Conservation (phyloP, 1,284 basidiomycete species). For the Pascua sp. region DNA sequence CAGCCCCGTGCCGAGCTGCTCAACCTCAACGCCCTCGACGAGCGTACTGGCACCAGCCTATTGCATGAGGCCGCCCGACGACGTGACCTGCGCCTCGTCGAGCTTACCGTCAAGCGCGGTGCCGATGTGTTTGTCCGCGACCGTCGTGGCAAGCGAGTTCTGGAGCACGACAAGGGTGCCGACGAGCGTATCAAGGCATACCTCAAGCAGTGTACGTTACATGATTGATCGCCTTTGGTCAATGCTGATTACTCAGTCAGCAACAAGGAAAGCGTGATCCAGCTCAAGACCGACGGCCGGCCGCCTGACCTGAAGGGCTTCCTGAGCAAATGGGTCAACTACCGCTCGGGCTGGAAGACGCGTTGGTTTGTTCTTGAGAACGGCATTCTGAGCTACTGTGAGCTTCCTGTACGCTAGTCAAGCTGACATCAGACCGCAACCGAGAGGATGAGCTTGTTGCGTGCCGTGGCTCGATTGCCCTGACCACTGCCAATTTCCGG, state of each 20-base stretch:
- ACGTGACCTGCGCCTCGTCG: conserved; percentile 76
- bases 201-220: conserved; percentile 68
- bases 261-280: conserved; percentile 61
- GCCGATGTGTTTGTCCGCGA: conserved; percentile 89
- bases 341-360: conserved; percentile 71
- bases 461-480: conserved; percentile 81
- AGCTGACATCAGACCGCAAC: conserved; percentile 57
- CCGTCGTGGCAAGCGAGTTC: conserved; percentile 67
- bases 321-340: conserved; percentile 48
- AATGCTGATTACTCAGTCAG: conserved; percentile 57
- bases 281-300: conserved; percentile 43
- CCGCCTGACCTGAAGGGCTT: conserved; percentile 70
- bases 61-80: conserved; percentile 83
- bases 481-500: conserved; percentile 73
- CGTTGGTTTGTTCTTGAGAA: conserved; percentile 92
- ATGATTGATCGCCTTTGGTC: conserved; percentile 20
- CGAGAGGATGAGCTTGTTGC: conserved; percentile 88
- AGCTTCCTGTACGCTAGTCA: conserved; percentile 2
- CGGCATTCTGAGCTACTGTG: conserved; percentile 70
- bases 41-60: conserved; percentile 70
- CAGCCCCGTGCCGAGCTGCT: conserved; percentile 51
- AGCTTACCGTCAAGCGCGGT: conserved; percentile 76
- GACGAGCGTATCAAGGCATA: conserved; percentile 77
- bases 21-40: conserved; percentile 58
- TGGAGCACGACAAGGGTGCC: conserved; percentile 60